Conservation (phyloP, 2,329 filamentous ascomycete genomes). For the Aspergillus caelatus region DNA sequence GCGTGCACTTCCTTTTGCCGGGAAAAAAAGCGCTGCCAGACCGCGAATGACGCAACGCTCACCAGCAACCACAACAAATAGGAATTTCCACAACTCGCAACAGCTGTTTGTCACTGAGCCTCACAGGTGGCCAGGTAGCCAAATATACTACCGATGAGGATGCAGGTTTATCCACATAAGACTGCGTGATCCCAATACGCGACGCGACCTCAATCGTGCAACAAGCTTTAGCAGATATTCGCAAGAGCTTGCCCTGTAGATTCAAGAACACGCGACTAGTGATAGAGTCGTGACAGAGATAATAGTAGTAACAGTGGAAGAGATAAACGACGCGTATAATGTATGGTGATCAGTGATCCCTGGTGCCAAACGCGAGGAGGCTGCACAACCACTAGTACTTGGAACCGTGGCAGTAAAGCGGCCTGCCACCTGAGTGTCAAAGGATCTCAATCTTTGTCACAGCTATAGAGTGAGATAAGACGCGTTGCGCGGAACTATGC, state of each 20-base stretch:
- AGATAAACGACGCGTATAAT: background rate
- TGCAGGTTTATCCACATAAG: background rate
- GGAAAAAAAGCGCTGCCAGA: constrained; percentile 18
- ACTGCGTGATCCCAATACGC: background rate
- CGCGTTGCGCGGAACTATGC: background rate
- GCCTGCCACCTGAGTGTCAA: background rate
- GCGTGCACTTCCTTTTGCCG: constrained; percentile 24
- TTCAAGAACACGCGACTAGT: background rate
- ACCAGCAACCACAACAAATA: constrained; percentile 16
- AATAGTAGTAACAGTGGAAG: background rate
- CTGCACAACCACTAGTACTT: background rate
- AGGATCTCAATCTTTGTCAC: background rate
- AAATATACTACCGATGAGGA: background rate
- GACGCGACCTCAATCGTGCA: background rate
- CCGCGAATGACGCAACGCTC: constrained; percentile 29
- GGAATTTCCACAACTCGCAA: constrained; percentile 3
- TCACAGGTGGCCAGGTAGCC: background rate
- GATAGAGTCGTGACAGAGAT: background rate
- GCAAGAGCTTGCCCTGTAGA: background rate
- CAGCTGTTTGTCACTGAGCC: background rate
- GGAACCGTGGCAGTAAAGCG: background rate
- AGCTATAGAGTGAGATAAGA: background rate
- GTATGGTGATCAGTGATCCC: background rate
- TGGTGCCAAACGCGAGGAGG: background rate
- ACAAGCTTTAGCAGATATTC: background rate